Evolutionary conservation across 1,284 basidiomycete genomes (phyloP).

Genomic region (Fomitopsis schrenkii): DNA sequence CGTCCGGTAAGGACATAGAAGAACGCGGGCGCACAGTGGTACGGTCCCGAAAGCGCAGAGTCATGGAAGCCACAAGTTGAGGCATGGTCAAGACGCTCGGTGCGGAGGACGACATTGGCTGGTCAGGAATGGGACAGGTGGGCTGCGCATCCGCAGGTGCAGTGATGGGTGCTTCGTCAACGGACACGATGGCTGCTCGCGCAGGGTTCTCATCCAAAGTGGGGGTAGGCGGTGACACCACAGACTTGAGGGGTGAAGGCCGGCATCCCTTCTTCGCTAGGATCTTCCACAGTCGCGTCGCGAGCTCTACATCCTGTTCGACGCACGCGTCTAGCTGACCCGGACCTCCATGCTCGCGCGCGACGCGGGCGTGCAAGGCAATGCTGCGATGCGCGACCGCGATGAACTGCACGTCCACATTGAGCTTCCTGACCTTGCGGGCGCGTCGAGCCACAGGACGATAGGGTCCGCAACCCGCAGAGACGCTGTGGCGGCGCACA

Average conservation of each 20-base stretch:
- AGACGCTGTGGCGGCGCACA: background rate
- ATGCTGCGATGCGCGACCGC: slow-evolving; percentile 39
- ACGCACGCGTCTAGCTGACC: slow-evolving; percentile 10
- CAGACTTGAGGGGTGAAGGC: slow-evolving; percentile 17
- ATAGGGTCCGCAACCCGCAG: background rate
- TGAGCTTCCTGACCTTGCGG: slow-evolving; percentile 31
- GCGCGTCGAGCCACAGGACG: slow-evolving; percentile 25
- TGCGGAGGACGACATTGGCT: background rate
- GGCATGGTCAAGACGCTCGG: slow-evolving; percentile 22
- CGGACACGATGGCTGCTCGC: background rate
- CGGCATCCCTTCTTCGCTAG: slow-evolving; percentile 30
- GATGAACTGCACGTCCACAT: slow-evolving; percentile 36
- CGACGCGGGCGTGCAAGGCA: slow-evolving; percentile 15
- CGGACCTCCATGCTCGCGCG: background rate
- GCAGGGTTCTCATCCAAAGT: background rate
- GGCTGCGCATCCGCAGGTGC: slow-evolving; percentile 9
- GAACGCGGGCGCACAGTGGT: slow-evolving; percentile 17
- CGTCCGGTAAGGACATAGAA: background rate
- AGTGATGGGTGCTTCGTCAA: slow-evolving; percentile 3
- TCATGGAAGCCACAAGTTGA: slow-evolving; percentile 31
- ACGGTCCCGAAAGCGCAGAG: slow-evolving; percentile 30
- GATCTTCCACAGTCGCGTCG: slow-evolving; percentile 26
- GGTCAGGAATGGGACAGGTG: slow-evolving; percentile 6
- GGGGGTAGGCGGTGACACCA: background rate
- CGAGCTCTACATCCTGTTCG: slow-evolving; percentile 29